Conservation (phyloP, 2,329 filamentous ascomycete genomes). For the Diaporthe sp. region DNA sequence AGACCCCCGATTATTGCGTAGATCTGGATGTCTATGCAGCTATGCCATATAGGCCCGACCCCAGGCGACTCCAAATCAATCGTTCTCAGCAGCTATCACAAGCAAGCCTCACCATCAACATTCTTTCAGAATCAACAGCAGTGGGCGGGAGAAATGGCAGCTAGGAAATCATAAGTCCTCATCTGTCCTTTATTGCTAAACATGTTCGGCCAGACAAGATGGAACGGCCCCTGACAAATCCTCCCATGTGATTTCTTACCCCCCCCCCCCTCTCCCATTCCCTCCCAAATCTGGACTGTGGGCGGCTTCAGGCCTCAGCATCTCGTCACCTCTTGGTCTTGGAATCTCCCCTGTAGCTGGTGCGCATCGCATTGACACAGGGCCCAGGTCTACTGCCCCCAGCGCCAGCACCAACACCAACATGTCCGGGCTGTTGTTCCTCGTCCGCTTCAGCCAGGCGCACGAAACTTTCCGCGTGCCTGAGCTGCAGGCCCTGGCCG, state of each 20-base stretch:
- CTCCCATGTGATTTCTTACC: background rate
- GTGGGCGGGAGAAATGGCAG: background rate
- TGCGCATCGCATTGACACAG: constrained; percentile 62
- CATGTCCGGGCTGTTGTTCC: constrained; percentile 59
- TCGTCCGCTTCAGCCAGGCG: constrained; percentile 89
- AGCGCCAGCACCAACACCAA: background rate
- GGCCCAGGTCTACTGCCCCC: background rate
- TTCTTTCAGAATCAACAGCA: background rate
- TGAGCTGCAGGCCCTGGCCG: constrained; percentile 85
- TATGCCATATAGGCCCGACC: background rate
- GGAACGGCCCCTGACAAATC: constrained; percentile 19
- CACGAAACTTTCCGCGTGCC: constrained; percentile 92
- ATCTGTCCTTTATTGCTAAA: background rate
- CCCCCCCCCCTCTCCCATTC: no score
- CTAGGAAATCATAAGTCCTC: background rate
- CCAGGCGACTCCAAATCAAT: background rate
- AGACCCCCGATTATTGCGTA: background rate
- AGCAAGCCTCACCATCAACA: background rate
- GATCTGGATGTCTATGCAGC: background rate
- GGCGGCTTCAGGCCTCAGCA: background rate
- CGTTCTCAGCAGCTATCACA: background rate
- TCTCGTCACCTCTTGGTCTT: background rate
- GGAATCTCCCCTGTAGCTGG: background rate
- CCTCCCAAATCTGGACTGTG: background rate
- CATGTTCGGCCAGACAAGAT: constrained; percentile 24